Evolutionary conservation across 371 early-diverging fungal genomes (phyloP).

Genomic region (Polyrhizophydium stewartii): DNA sequence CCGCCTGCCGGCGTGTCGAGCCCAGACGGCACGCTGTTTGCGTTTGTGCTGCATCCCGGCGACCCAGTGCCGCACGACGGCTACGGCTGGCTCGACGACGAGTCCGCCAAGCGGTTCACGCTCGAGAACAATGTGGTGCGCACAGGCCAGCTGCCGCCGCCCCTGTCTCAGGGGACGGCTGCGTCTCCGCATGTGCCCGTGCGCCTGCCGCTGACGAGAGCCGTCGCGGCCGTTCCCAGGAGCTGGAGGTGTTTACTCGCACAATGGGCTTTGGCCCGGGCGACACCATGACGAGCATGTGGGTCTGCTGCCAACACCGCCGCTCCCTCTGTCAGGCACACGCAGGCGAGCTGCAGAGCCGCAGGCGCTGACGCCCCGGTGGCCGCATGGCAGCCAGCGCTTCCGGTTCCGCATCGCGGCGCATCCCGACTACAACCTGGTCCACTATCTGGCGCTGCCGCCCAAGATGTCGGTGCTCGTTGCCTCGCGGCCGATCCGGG

Average conservation of each 20-base stretch:
- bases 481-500: no score
- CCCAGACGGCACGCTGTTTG: constrained; percentile 22
- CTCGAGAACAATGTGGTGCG: neutral
- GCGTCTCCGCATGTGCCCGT: neutral
- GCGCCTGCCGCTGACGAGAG: neutral
- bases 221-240: constrained; percentile 6
- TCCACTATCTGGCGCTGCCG: constrained; percentile 19
- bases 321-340: neutral
- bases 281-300: constrained; percentile 11
- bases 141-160: neutral
- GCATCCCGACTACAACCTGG: constrained; percentile 13
- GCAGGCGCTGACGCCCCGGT: neutral
- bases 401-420: constrained; percentile 14
- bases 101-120: neutral
- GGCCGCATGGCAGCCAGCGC: constrained; percentile 4
- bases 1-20: neutral
- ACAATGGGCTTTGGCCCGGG: constrained; percentile 18
- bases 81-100: constrained; percentile 30
- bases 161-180: neutral
- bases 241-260: constrained; percentile 20
- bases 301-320: neutral
- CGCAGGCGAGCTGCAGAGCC: neutral
- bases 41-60: constrained; percentile 12
- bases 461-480: no score
- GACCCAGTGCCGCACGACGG: constrained; percentile 23